phyloP scores from a whole-genome alignment of 2,329 filamentous ascomycete genomes.

The Fusarium stilboides region DNA sequence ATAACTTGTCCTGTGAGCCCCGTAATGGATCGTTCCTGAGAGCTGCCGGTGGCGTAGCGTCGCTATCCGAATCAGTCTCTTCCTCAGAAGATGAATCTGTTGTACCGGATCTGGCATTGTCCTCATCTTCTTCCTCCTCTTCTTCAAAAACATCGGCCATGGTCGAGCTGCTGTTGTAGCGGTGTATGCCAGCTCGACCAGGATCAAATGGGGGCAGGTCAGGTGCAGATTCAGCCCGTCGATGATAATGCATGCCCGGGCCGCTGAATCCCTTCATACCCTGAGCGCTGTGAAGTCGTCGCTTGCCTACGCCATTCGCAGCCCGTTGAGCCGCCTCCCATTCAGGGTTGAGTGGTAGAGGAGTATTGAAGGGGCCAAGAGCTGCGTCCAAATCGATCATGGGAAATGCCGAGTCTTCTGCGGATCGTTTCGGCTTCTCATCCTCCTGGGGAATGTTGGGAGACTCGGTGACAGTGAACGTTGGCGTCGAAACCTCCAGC shows the following conservation, averaged over 20 bases:
- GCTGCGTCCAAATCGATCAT: conserved; percentile 97
- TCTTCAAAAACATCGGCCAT: conserved; percentile 93
- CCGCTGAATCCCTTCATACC: conserved; percentile 78
- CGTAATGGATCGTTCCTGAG: conserved; percentile 42
- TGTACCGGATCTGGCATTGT: conserved; percentile 61
- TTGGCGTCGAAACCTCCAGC: conserved; percentile 54
- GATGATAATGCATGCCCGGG: conserved; percentile 81
- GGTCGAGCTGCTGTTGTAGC: conserved; percentile 76
- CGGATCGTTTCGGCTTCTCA: conserved; percentile 56
- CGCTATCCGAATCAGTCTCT: conserved; percentile 63
- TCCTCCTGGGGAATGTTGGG: conserved; percentile 50
- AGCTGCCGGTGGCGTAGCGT: conserved; percentile 55
- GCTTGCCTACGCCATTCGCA: conserved; percentile 68
- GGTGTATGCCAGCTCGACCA: conserved; percentile 69
- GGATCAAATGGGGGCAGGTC: conserved; percentile 83
- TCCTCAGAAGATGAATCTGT: conserved; percentile 60
- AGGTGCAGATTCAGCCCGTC: conserved; percentile 84
- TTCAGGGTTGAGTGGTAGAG: conserved; percentile 72
- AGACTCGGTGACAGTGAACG: conserved; percentile 61
- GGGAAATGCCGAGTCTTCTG: conserved; percentile 79
- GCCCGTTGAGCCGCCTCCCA: conserved; percentile 77
- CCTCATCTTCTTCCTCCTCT: conserved; percentile 77
- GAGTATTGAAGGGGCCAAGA: conserved; percentile 91
- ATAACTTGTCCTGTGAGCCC: conserved; percentile 44
- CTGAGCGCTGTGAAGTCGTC: conserved; percentile 83